Evolutionary conservation across 2,329 filamentous ascomycete genomes (phyloP).

Genomic region (Colletotrichum lini): DNA sequence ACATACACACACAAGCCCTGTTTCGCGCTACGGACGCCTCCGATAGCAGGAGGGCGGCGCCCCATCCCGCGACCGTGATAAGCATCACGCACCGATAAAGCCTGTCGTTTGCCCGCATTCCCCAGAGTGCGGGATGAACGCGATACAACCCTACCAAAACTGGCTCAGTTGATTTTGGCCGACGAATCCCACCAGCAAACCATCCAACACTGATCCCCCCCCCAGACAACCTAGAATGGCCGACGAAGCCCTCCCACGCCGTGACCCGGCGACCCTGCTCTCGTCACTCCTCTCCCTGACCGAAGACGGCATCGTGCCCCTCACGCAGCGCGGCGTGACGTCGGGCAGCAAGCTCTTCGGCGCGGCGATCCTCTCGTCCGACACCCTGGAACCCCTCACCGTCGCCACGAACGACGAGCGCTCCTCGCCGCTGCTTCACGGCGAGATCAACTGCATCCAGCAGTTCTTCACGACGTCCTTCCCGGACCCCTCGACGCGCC

Average conservation of each 20-base stretch:
- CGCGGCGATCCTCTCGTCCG: slow-evolving; percentile 65
- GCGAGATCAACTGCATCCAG: slow-evolving; percentile 74
- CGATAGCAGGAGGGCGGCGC: slow-evolving; percentile 42
- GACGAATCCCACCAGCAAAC: background rate
- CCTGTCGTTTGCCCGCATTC: background rate
- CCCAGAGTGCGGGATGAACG: background rate
- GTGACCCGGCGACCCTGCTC: slow-evolving; percentile 50
- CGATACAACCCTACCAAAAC: background rate
- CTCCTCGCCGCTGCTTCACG: slow-evolving; percentile 68
- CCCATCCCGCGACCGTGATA: slow-evolving; percentile 34
- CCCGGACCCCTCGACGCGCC: slow-evolving; percentile 54
- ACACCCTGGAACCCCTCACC: slow-evolving; percentile 59
- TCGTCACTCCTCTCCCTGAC: slow-evolving; percentile 58
- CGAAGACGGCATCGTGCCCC: slow-evolving; percentile 64
- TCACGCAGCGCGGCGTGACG: slow-evolving; percentile 64
- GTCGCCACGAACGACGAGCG: slow-evolving; percentile 71
- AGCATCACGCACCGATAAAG: slow-evolving; percentile 37
- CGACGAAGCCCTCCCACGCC: slow-evolving; percentile 25
- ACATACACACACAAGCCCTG: background rate
- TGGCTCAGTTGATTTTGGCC: background rate
- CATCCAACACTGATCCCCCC: background rate
- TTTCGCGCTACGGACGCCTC: slow-evolving; percentile 37
- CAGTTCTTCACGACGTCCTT: slow-evolving; percentile 63
- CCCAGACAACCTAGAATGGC: slow-evolving; percentile 37
- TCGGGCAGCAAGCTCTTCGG: slow-evolving; percentile 71